Evolutionary conservation across 2,329 filamentous ascomycete genomes (phyloP).

Genomic region (Alternaria alternata): DNA sequence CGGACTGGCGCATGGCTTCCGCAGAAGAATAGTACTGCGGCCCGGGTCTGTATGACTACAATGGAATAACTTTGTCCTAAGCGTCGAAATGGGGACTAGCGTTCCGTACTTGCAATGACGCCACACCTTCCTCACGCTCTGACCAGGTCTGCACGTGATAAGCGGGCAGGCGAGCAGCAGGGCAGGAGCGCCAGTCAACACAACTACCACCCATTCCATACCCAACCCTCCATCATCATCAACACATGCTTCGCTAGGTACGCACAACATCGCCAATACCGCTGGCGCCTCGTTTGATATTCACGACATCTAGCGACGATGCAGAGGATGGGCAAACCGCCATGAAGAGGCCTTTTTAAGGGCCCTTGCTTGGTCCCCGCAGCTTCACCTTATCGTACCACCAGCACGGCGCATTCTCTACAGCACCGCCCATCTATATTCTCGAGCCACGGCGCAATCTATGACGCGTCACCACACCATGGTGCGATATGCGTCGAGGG

Average conservation of each 20-base stretch:
- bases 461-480: not conserved
- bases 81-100: slow-evolving; percentile 24
- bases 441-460: not conserved
- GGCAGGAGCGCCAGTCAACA: not conserved
- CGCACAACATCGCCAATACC: not conserved
- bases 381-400: slow-evolving; percentile 2
- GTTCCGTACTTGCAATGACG: slow-evolving; percentile 15
- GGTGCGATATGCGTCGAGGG: not conserved
- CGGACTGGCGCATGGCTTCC: slow-evolving; percentile 26
- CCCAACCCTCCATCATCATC: slow-evolving; percentile 9
- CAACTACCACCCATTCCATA: slow-evolving; percentile 5
- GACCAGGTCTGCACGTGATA: slow-evolving; percentile 11
- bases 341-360: not conserved
- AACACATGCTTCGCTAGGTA: not conserved
- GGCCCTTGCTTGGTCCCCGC: slow-evolving; percentile 4
- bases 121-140: not conserved
- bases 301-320: slow-evolving; percentile 3
- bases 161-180: slow-evolving; percentile 3
- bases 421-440: slow-evolving; percentile 2
- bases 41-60: slow-evolving; percentile 25
- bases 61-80: slow-evolving; percentile 24
- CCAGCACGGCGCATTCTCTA: not conserved
- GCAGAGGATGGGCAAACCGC: slow-evolving; percentile 10
- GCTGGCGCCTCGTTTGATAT: not conserved
- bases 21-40: slow-evolving; percentile 7